Evolutionary conservation across 2,329 filamentous ascomycete genomes (phyloP), one percentile per base, ranked within the genome.

Genomic region (Fonsecaea monophora): DNA sequence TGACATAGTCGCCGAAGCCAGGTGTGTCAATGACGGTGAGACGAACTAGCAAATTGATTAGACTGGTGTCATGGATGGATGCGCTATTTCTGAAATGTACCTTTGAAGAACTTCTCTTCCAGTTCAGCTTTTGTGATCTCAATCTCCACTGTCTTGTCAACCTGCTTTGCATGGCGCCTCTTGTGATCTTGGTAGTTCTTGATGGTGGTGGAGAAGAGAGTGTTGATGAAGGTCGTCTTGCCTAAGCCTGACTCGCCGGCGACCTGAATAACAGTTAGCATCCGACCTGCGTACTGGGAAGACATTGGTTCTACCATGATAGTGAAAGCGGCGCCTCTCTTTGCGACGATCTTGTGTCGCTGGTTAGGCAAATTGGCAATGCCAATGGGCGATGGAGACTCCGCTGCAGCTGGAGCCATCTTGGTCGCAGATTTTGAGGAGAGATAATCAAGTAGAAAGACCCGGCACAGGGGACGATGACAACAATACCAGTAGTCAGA

Each of bases 161-260:
- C 89, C 86, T 99, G 95, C 89, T 99, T 99, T 84, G 95, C 92
- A 83, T 99, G 95, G 78, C 95, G 92, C 82, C 93, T 92, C 87
- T 97, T 97, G 88, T 99, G 94, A 83, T 99, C 95, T 87, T 95
- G 95, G 82, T 99, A 99, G 88, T 98, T 99, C 88, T 99, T 99
- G 88, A 99, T 99, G 76, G 95, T 99, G 73, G 96, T 99, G 71
- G 95, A 99, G 87, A 99, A 99, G 69, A 99, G 90, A 68, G 95
- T 99, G 89, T 99, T 99, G 89, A 99, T 98, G 84, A 99, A 99
- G 77, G 95, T 99, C 32, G 96, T 99, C 89, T 99, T 99, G 85
- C 95, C 95, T 75, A 98, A 85, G 78, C 94, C 94, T 74, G 95
- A 98, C 85, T 99, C 94, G 84, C 94, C 94, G 84, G 95, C 95